These are phyloP conservation scores for Clausena lansium DNA, from an alignment of 345 rosid species.

Conservation along the genomic window DNA sequence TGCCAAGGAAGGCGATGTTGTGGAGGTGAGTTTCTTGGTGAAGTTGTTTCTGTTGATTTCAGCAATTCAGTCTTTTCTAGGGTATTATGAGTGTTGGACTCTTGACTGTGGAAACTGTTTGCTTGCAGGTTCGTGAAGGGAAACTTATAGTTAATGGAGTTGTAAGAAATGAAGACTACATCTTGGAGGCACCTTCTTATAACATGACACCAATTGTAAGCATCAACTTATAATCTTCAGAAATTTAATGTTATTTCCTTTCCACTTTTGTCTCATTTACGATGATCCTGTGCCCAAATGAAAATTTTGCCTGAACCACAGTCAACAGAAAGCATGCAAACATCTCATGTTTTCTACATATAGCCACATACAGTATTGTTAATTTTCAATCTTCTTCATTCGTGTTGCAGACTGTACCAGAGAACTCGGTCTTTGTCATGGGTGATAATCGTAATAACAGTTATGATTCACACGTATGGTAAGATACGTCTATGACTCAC, in stretches of 20 bases:
- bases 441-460: slow-evolving; percentile 97
- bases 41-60: background rate
- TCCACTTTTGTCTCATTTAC: background rate
- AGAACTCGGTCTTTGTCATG: slow-evolving; percentile 88
- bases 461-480: slow-evolving; percentile 97
- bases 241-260: background rate
- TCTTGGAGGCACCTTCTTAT: slow-evolving; percentile 74
- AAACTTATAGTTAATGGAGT: slow-evolving; percentile 79
- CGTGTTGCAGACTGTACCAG: slow-evolving; percentile 62
- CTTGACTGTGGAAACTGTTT: background rate
- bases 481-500: slow-evolving; percentile 11
- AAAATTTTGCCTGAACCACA: background rate
- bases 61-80: background rate
- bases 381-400: background rate
- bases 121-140: slow-evolving; percentile 62
- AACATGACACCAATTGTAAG: slow-evolving; percentile 82
- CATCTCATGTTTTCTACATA: background rate
- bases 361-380: background rate
- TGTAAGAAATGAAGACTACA: slow-evolving; percentile 61
- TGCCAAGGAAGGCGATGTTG: slow-evolving; percentile 90
- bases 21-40: slow-evolving; percentile 58
- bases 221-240: slow-evolving; percentile 3
- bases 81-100: background rate
- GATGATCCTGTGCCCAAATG: background rate
- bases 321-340: background rate